Conservation (phyloP, 305 asterid species). For the Withania somnifera region DNA sequence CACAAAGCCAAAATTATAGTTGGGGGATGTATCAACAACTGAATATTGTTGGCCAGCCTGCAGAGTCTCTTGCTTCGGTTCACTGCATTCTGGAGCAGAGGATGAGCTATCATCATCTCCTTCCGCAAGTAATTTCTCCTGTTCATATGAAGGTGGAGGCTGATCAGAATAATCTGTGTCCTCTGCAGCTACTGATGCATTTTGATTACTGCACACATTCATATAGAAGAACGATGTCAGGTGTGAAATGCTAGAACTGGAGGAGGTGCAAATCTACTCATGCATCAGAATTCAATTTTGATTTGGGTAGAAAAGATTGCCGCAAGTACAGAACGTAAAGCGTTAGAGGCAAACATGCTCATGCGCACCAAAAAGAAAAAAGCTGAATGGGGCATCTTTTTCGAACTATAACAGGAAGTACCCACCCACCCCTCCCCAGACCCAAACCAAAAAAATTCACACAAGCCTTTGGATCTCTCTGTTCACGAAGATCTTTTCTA, state of each 20-base stretch:
- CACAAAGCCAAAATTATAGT: slow-evolving; percentile 45
- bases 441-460: not conserved
- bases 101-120: slow-evolving; percentile 55
- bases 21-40: slow-evolving; percentile 44
- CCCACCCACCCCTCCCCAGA: not conserved
- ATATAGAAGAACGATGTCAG: slow-evolving; percentile 8
- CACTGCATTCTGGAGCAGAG: slow-evolving; percentile 35
- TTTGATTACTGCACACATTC: slow-evolving; percentile 41
- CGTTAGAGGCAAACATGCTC: not conserved
- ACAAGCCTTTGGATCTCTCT: not conserved
- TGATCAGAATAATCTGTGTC: slow-evolving; percentile 42
- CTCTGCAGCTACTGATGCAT: slow-evolving; percentile 33
- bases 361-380: not conserved
- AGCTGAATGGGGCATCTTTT: not conserved
- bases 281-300: not conserved
- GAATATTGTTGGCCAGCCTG: slow-evolving; percentile 48
- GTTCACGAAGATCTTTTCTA: not conserved
- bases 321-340: not conserved
- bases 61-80: slow-evolving; percentile 45
- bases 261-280: not conserved
- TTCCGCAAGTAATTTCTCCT: slow-evolving; percentile 25
- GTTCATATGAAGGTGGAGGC: slow-evolving; percentile 40
- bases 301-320: not conserved
- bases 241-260: not conserved
- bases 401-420: not conserved